phyloP scores from a whole-genome alignment of 2,329 filamentous ascomycete species.

The Pseudocercospora fijiensis region DNA sequence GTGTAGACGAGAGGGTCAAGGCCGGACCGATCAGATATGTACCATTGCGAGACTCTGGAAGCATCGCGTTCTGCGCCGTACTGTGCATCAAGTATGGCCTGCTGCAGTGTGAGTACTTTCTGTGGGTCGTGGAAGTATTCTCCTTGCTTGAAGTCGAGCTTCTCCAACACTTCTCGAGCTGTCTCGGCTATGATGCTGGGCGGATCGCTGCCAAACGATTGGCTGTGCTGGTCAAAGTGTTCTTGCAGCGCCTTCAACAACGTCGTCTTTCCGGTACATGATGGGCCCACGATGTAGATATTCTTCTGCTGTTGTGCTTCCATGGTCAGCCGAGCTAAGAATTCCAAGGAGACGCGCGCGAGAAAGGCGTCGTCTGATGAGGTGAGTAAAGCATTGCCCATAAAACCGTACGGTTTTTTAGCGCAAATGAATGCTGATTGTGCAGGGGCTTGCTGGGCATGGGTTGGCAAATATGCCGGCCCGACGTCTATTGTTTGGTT shows the following conservation, averaged over 20 bases:
- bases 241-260: background rate
- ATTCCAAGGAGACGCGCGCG: background rate
- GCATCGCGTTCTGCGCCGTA: background rate
- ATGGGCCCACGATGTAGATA: background rate
- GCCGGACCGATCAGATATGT: background rate
- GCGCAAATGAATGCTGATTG: too few relatives aligned
- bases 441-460: too few relatives aligned
- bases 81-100: background rate
- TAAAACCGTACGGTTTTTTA: too few relatives aligned
- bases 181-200: background rate
- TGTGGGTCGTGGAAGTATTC: background rate
- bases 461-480: too few relatives aligned
- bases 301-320: background rate
- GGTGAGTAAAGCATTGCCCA: too few relatives aligned
- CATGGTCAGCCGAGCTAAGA: background rate
- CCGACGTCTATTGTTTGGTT: too few relatives aligned
- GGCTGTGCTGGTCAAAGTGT: background rate
- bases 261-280: background rate
- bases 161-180: background rate
- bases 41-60: background rate
- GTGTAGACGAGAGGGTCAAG: slow-evolving; percentile 5
- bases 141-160: background rate
- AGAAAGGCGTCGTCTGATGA: background rate
- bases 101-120: background rate
- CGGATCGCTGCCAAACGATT: background rate